Percentiles rank a stretch among this genome's conserved stretches.
These are phyloP conservation scores for Silene noctiflora DNA, from an alignment of 179 eudicot genomes.

Conservation along the genomic window DNA sequence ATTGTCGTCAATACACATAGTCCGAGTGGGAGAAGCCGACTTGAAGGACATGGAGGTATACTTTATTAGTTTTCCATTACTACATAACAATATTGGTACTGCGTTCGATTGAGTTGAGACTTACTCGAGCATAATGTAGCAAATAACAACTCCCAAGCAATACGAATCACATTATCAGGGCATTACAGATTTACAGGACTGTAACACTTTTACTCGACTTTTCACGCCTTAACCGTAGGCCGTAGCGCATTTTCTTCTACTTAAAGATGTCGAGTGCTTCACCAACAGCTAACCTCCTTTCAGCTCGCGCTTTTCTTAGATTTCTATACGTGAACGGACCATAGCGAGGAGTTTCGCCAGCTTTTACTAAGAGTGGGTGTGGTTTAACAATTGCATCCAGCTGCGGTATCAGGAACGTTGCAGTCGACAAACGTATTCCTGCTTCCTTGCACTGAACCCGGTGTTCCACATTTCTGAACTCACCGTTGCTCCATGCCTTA, in stretches of 20 bases:
- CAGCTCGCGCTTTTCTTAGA: conserved; percentile 31
- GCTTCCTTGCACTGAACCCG: conserved; percentile 47
- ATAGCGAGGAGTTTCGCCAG: conserved; percentile 44
- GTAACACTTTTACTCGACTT: too few species aligned
- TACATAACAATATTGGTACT: too few species aligned
- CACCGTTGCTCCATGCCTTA: conserved; percentile 69
- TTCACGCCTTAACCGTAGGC: too few species aligned
- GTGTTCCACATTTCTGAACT: conserved; percentile 47
- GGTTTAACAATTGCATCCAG: conserved; percentile 35
- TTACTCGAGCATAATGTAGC: too few species aligned
- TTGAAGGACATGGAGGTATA: too few species aligned
- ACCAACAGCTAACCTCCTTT: conserved; percentile 33
- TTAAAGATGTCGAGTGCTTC: conserved; percentile 28
- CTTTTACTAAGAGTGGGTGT: conserved; percentile 38
- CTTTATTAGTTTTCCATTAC: too few species aligned
- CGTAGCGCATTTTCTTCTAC: background rate
- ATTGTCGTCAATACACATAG: too few species aligned
- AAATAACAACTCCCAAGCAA: too few species aligned
- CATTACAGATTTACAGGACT: too few species aligned
- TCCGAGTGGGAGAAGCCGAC: too few species aligned
- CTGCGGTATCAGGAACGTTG: conserved; percentile 48
- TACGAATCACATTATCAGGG: too few species aligned
- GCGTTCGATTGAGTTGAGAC: too few species aligned
- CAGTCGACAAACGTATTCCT: conserved; percentile 41
- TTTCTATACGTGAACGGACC: conserved; percentile 38